Percentiles rank a stretch among this genome's conserved stretches.
Evolutionary conservation across 805 yeast species (phyloP).

Genomic region (Kuraishia molischiana): DNA sequence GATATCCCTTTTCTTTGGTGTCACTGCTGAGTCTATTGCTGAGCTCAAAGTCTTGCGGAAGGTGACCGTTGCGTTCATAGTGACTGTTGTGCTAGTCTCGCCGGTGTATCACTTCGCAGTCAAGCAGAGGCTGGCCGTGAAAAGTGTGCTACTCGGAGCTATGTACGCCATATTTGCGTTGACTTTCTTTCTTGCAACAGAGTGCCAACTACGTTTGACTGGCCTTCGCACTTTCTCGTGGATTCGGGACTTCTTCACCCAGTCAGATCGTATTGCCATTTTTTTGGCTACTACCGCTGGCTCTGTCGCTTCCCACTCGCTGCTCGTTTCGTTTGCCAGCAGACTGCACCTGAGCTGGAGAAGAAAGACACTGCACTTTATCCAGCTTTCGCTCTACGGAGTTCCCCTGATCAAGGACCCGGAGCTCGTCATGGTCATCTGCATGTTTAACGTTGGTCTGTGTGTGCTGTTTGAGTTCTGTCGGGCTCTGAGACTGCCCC

Average conservation of each 20-base stretch:
- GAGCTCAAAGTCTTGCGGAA: constrained; percentile 15
- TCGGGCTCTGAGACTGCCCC: constrained; percentile 55
- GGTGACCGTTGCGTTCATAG: constrained; percentile 16
- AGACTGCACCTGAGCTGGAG: constrained; percentile 46
- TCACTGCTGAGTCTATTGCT: constrained; percentile 6
- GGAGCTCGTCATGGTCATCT: constrained; percentile 53
- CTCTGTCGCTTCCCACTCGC: constrained; percentile 39
- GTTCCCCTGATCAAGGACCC: constrained; percentile 49
- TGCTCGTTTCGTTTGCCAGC: constrained; percentile 39
- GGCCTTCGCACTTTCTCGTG: constrained; percentile 28
- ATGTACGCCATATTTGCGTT: constrained; percentile 12
- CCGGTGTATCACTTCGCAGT: constrained; percentile 17
- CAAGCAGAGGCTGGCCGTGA: constrained; percentile 2
- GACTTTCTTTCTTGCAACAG: constrained; percentile 20
- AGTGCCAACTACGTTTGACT: constrained; percentile 22
- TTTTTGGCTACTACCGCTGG: constrained; percentile 54
- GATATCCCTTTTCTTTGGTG: constrained; percentile 16
- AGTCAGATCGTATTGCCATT: constrained; percentile 27
- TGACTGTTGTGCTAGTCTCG: constrained; percentile 17
- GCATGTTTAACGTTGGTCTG: constrained; percentile 59
- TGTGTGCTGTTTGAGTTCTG: constrained; percentile 61
- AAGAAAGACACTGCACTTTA: constrained; percentile 85
- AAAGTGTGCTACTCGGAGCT: constrained; percentile 3
- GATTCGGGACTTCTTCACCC: constrained; percentile 26
- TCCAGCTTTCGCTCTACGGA: constrained; percentile 44